These are phyloP conservation scores for Tephrocybe sp. DNA, from an alignment of 768 basidiomycete species.

Conservation along the genomic window DNA sequence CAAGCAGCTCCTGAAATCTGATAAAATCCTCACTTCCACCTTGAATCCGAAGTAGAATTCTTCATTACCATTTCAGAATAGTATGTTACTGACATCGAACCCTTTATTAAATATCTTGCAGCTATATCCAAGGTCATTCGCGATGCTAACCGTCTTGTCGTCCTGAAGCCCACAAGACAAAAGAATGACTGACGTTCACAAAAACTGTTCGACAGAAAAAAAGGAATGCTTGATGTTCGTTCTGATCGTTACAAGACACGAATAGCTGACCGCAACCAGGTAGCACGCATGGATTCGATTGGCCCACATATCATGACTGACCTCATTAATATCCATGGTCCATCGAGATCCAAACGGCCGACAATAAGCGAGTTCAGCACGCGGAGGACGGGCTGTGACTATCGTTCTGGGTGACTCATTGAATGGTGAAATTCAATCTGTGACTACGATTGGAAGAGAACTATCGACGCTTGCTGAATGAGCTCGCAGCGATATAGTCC, in stretches of 20 bases:
- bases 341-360: conserved; percentile 19
- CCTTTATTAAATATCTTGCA: conserved; percentile 41
- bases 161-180: conserved; percentile 40
- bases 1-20: too few relatives aligned
- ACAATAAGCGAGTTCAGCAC: conserved; percentile 18
- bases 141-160: conserved; percentile 32
- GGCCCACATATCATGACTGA: too few relatives aligned
- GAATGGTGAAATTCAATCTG: conserved; percentile 24
- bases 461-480: conserved; percentile 46
- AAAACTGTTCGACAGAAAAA: conserved; percentile 23
- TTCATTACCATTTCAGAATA: background rate
- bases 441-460: conserved; percentile 48
- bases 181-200: conserved; percentile 48
- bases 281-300: conserved; percentile 9
- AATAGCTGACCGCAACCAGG: conserved; percentile 25
- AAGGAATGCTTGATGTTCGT: conserved; percentile 29
- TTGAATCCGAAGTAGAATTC: conserved; percentile 27
- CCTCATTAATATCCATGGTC: too few relatives aligned
- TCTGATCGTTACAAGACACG: conserved; percentile 45
- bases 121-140: conserved; percentile 37
- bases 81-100: background rate
- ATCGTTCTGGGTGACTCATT: conserved; percentile 26
- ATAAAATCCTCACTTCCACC: conserved; percentile 23
- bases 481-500: conserved; percentile 23
- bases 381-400: conserved; percentile 36